Evolutionary conservation across 176 grass and related monocot species (phyloP).

Genomic region (Oryza rufipogon): DNA sequence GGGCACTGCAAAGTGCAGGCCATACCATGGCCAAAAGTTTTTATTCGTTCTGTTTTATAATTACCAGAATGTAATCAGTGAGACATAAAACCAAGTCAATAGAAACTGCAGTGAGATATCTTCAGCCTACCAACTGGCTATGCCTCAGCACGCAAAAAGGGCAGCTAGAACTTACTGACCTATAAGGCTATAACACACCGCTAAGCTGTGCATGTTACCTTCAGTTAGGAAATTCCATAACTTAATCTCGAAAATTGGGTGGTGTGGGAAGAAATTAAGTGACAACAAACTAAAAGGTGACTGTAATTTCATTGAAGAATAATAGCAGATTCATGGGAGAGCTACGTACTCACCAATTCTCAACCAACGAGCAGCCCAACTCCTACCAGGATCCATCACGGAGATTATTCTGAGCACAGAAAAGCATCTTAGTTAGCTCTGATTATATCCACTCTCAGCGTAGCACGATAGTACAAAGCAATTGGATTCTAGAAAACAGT

Average conservation of each 20-base stretch:
- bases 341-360: constrained; percentile 71
- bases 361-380: constrained; percentile 96
- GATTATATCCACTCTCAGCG: not conserved
- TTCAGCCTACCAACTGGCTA: not conserved
- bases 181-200: too few relatives aligned
- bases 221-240: not conserved
- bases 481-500: not conserved
- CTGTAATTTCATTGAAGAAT: not conserved
- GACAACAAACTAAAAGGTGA: constrained; percentile 17
- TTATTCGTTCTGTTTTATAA: not conserved
- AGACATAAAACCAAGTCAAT: not conserved
- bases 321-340: not conserved
- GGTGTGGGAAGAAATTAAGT: not conserved
- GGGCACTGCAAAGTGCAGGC: not conserved
- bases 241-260: too few relatives aligned
- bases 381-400: constrained; percentile 93
- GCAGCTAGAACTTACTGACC: too few relatives aligned
- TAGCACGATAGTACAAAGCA: not conserved
- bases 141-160: too few relatives aligned
- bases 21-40: not conserved
- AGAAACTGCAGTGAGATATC: not conserved
- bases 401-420: constrained; percentile 83
- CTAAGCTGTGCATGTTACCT: not conserved
- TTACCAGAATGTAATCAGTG: not conserved
- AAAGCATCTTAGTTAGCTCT: not conserved